A percentile compares a stretch with the other conserved stretches of the same genome.
Evolutionary conservation across 768 basidiomycete genomes (phyloP).

Genomic region (Lentinula edodes): DNA sequence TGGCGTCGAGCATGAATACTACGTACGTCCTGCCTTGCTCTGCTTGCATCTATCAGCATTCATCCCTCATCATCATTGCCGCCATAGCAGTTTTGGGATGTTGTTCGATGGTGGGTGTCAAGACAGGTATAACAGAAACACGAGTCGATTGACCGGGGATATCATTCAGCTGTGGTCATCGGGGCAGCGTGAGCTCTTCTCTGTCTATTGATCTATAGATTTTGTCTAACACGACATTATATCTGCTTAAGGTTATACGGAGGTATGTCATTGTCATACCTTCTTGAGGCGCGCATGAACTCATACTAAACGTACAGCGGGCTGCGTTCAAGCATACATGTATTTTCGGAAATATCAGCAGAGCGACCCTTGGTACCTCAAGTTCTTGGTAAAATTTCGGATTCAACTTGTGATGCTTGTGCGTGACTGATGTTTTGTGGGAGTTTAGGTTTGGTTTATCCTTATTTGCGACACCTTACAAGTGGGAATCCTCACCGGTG

Average conservation of each 20-base stretch:
- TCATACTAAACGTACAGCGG: neutral
- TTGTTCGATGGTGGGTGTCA: slow-evolving; percentile 1
- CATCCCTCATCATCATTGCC: neutral
- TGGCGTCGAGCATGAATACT: slow-evolving; percentile 1
- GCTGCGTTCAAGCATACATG: slow-evolving; percentile 5
- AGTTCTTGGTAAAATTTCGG: neutral
- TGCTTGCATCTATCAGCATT: neutral
- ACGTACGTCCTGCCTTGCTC: neutral
- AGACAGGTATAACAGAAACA: neutral
- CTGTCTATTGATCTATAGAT: neutral
- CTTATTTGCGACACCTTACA: slow-evolving; percentile 12
- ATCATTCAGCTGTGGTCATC: neutral
- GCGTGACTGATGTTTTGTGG: neutral
- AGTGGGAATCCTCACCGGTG: slow-evolving; percentile 10
- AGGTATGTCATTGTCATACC: neutral
- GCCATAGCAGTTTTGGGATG: slow-evolving; percentile 5
- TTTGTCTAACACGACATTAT: neutral
- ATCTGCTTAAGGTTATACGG: neutral
- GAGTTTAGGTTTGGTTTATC: slow-evolving; percentile 9
- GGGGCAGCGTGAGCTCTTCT: slow-evolving; percentile 1
- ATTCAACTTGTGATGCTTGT: neutral
- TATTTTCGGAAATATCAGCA: slow-evolving; percentile 2
- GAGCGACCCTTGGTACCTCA: neutral
- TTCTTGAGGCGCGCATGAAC: neutral
- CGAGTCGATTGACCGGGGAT: neutral